Percentiles rank a stretch among this genome's conserved stretches.
Evolutionary conservation across 495 filamentous ascomycete genomes (phyloP).

Genomic region (Apiosordaria backusii): DNA sequence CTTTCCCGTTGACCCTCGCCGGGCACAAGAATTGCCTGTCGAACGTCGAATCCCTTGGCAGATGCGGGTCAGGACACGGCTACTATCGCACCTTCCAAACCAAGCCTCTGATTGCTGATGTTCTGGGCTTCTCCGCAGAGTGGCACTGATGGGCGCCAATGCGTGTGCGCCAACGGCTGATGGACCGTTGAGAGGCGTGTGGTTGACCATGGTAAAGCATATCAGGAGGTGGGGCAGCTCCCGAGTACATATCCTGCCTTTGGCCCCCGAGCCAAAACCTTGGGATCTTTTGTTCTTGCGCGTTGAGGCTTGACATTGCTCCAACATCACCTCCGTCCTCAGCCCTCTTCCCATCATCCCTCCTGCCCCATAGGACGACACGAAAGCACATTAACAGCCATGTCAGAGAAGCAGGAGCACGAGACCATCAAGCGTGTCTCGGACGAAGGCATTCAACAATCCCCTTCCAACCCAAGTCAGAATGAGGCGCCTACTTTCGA

Average conservation of each 20-base stretch:
- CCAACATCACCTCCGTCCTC: background rate
- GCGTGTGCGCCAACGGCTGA: background rate
- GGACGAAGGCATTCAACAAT: background rate
- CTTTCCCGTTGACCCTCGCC: slow-evolving; percentile 3
- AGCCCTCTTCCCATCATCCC: background rate
- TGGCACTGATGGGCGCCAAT: background rate
- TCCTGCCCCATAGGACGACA: background rate
- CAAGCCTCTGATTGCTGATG: background rate
- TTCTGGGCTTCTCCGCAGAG: background rate
- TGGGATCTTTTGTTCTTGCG: slow-evolving; percentile 1
- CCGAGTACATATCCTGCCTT: background rate
- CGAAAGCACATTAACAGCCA: background rate
- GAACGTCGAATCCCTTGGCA: background rate
- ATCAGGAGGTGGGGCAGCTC: background rate
- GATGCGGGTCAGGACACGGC: background rate
- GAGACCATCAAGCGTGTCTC: background rate
- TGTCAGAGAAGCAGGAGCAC: background rate
- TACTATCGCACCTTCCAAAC: slow-evolving; percentile 3
- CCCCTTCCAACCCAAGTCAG: background rate
- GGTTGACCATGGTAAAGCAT: background rate
- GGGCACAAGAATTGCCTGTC: background rate
- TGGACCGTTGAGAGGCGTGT: slow-evolving; percentile 1
- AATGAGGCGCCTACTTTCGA: background rate
- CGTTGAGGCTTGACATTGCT: background rate
- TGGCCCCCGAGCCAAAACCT: slow-evolving; percentile 5